Percentiles rank a stretch among this genome's conserved stretches.
These are phyloP conservation scores for Botrytis medusae DNA, from an alignment of 2,329 filamentous ascomycete species.

Conservation along the genomic window DNA sequence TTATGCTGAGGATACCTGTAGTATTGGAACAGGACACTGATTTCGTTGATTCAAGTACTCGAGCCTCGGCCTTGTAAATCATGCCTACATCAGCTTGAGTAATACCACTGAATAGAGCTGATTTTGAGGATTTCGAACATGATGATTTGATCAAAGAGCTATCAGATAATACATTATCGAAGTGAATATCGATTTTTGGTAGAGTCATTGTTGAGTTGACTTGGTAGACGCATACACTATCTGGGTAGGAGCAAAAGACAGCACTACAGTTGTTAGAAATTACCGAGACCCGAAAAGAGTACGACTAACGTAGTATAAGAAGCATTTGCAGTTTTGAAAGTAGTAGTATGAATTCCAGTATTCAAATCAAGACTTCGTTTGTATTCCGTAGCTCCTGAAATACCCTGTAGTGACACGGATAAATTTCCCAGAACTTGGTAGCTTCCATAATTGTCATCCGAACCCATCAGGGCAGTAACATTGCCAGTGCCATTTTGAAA, in stretches of 20 bases:
- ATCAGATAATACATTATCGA: slow-evolving; percentile 46
- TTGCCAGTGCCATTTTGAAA: slow-evolving; percentile 48
- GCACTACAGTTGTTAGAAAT: slow-evolving; percentile 41
- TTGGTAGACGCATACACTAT: slow-evolving; percentile 41
- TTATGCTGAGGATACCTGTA: slow-evolving; percentile 38
- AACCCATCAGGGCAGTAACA: slow-evolving; percentile 41
- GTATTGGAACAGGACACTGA: slow-evolving; percentile 27
- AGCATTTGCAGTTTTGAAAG: slow-evolving; percentile 24
- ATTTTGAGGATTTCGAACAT: slow-evolving; percentile 38
- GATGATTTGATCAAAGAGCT: slow-evolving; percentile 35
- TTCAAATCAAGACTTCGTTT: slow-evolving; percentile 46
- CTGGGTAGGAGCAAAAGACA: slow-evolving; percentile 48
- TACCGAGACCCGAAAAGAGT: slow-evolving; percentile 16
- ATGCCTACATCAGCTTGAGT: slow-evolving; percentile 48
- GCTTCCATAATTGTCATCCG: slow-evolving; percentile 45
- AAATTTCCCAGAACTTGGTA: slow-evolving; percentile 51
- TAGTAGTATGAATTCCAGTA: slow-evolving; percentile 44
- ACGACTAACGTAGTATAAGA: background rate
- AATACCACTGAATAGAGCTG: slow-evolving; percentile 40
- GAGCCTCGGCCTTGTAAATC: slow-evolving; percentile 45
- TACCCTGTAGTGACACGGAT: slow-evolving; percentile 42
- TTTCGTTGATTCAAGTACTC: slow-evolving; percentile 32
- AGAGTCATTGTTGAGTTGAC: slow-evolving; percentile 36
- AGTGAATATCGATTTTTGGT: slow-evolving; percentile 44
- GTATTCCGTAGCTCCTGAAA: slow-evolving; percentile 41